phyloP scores from a whole-genome alignment of 495 filamentous ascomycete species.

The Aspergillus ostianus region DNA sequence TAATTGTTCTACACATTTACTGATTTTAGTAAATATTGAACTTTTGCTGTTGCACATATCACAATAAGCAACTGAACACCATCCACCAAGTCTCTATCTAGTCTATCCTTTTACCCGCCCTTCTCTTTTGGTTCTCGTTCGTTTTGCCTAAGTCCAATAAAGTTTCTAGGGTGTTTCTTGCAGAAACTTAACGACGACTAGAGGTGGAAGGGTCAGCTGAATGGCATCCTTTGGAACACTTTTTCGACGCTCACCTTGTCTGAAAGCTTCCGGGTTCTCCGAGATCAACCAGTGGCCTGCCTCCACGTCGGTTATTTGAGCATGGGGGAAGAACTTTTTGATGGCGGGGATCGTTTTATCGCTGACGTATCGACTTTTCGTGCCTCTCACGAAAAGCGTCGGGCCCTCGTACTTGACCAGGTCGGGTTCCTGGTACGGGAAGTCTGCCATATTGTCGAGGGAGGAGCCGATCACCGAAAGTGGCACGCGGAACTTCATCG shows the following conservation, averaged over 20 bases:
- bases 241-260: slow-evolving; percentile 58
- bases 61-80: not conserved
- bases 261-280: slow-evolving; percentile 86
- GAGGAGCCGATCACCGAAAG: slow-evolving; percentile 54
- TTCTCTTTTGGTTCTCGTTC: not conserved
- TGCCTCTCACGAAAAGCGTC: slow-evolving; percentile 81
- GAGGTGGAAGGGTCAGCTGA: slow-evolving; percentile 14
- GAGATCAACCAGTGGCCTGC: slow-evolving; percentile 93
- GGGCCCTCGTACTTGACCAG: slow-evolving; percentile 64
- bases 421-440: slow-evolving; percentile 68
- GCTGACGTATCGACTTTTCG: slow-evolving; percentile 77
- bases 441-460: slow-evolving; percentile 70
- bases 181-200: slow-evolving; percentile 44
- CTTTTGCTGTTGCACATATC: not conserved
- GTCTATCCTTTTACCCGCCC: not conserved
- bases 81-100: not conserved
- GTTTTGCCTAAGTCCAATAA: not conserved
- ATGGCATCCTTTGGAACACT: not conserved
- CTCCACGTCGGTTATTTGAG: slow-evolving; percentile 77
- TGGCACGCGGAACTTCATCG: slow-evolving; percentile 59
- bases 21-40: not conserved
- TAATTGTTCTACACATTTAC: not conserved
- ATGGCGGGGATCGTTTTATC: slow-evolving; percentile 87
- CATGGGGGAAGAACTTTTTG: slow-evolving; percentile 85
- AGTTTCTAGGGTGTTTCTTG: slow-evolving; percentile 17